Percentiles rank a stretch among this genome's conserved stretches.
Conservation (phyloP, 306 rosid species). For the Cucurbita ficifolia region DNA sequence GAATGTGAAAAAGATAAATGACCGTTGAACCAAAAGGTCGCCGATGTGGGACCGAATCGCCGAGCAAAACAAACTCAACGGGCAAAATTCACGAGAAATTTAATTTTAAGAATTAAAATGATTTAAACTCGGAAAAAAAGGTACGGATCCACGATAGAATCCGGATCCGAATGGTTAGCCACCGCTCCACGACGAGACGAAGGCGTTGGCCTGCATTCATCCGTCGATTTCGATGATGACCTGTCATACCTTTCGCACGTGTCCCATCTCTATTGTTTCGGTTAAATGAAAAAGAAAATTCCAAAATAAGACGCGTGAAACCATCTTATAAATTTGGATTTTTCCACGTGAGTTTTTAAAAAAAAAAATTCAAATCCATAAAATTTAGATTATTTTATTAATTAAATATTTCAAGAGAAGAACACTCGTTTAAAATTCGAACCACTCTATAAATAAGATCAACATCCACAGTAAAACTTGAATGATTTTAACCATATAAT, state of each 20-base stretch:
- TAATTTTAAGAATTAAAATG: neutral
- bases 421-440: too few species aligned
- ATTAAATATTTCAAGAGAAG: fast-evolving
- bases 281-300: too few species aligned
- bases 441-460: too few species aligned
- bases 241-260: neutral
- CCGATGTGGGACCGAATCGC: neutral
- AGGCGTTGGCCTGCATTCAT: neutral
- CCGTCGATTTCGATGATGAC: neutral
- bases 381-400: too few species aligned
- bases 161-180: neutral
- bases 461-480: fast-evolving
- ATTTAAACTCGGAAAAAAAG: neutral
- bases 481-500: too few species aligned
- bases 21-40: neutral
- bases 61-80: neutral
- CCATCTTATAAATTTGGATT: neutral
- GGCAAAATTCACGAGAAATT: neutral
- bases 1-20: neutral
- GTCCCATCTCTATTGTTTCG: too few species aligned
- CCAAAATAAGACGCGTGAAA: neutral
- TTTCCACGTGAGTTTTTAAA: neutral
- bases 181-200: neutral
- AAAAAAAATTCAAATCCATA: too few species aligned
- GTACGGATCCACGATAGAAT: neutral